Conservation (phyloP, 2,329 filamentous ascomycete species). For the Aspergillus pseudonomiae region DNA sequence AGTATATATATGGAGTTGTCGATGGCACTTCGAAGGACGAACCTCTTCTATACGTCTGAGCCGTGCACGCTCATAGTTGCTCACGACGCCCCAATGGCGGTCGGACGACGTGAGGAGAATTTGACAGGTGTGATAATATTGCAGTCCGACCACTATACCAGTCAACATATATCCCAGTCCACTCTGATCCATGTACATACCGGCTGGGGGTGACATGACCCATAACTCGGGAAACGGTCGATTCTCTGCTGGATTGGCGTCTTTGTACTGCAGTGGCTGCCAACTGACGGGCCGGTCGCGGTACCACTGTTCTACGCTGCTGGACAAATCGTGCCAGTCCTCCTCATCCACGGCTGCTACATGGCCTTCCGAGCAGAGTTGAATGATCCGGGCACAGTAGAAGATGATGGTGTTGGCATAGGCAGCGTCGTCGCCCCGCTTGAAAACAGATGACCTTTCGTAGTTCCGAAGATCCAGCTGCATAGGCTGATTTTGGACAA, state of each 20-base stretch:
- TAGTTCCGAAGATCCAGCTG: constrained; percentile 44
- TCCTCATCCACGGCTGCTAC: constrained; percentile 22
- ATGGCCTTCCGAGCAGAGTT: constrained; percentile 28
- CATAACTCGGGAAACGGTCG: constrained; percentile 40
- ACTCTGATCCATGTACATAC: constrained; percentile 21
- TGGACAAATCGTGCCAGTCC: constrained; percentile 28
- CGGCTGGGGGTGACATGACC: constrained; percentile 40
- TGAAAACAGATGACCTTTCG: constrained; percentile 41
- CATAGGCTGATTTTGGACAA: constrained; percentile 41
- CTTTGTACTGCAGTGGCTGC: constrained; percentile 37
- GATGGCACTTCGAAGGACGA: not conserved
- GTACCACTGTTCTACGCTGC: constrained; percentile 36
- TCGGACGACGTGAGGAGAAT: constrained; percentile 36
- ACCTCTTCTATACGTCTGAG: constrained; percentile 34
- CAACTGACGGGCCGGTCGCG: constrained; percentile 33
- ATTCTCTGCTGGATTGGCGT: constrained; percentile 23
- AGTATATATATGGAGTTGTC: not conserved
- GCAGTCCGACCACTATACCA: constrained; percentile 37
- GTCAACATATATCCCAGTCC: not conserved
- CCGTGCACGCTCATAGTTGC: constrained; percentile 32
- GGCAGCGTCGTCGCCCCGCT: constrained; percentile 40
- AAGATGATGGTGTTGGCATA: constrained; percentile 44
- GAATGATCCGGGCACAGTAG: constrained; percentile 44
- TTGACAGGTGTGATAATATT: constrained; percentile 41
- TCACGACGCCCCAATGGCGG: constrained; percentile 22